phyloP scores from a whole-genome alignment of 2,329 filamentous ascomycete species.

The Sporothrix globosa region DNA sequence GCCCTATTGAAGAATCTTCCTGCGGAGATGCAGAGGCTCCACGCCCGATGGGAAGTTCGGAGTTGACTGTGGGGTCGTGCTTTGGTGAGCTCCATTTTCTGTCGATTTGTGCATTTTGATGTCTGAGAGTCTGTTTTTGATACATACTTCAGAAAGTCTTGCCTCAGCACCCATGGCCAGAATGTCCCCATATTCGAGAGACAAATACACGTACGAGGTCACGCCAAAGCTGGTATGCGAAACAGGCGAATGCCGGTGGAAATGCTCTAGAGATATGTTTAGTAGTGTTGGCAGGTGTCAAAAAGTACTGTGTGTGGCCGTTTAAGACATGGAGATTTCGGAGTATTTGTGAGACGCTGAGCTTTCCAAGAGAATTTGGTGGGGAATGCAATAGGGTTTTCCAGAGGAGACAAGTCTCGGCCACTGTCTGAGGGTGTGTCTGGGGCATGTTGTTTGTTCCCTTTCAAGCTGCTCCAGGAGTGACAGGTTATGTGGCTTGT shows the following conservation, averaged over 20 bases:
- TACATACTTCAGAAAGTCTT: slow-evolving; percentile 19
- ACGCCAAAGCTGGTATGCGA: neutral
- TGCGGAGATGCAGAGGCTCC: neutral
- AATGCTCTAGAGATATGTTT: neutral
- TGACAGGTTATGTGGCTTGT: neutral
- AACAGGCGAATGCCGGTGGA: neutral
- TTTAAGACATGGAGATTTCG: neutral
- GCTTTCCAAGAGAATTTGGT: neutral
- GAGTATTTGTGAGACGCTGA: neutral
- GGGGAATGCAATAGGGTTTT: neutral
- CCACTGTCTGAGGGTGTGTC: neutral
- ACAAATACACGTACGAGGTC: neutral
- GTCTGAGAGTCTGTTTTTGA: neutral
- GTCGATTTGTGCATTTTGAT: slow-evolving; percentile 8
- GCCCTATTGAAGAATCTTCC: slow-evolving; percentile 12
- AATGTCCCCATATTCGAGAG: neutral
- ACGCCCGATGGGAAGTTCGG: neutral
- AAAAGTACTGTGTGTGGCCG: slow-evolving; percentile 11
- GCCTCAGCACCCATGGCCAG: slow-evolving; percentile 24
- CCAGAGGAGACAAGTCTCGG: neutral
- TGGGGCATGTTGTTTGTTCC: too few species aligned
- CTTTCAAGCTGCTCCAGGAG: neutral
- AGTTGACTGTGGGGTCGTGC: slow-evolving; percentile 6
- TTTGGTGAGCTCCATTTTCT: slow-evolving; percentile 10
- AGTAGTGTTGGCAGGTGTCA: slow-evolving; percentile 12